These are phyloP conservation scores for Blumeria graminis DNA, from an alignment of 2,329 filamentous ascomycete species.

Conservation along the genomic window DNA sequence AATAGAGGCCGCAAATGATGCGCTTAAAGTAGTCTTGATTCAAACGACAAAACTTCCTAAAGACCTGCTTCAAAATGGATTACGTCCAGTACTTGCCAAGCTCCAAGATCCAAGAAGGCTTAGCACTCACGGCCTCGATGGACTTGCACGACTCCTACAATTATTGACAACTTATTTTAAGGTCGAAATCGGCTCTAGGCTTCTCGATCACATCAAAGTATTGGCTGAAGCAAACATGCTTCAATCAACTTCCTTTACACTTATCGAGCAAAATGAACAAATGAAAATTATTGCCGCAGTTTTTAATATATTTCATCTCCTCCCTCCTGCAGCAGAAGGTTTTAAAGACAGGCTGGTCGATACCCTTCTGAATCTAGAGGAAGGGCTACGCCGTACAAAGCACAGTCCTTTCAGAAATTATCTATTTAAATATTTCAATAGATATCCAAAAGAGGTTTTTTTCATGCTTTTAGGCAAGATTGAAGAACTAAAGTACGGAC, in stretches of 20 bases:
- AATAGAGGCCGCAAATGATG: constrained; percentile 79
- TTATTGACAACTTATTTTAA: constrained; percentile 97
- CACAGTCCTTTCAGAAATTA: constrained; percentile 80
- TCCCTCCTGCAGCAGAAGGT: constrained; percentile 67
- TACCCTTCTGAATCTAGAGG: constrained; percentile 71
- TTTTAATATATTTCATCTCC: constrained; percentile 89
- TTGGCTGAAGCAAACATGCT: constrained; percentile 61
- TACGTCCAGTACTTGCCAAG: constrained; percentile 88
- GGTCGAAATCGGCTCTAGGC: constrained; percentile 76
- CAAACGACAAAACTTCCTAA: constrained; percentile 85
- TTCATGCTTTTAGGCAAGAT: constrained; percentile 53
- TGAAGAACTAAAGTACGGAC: constrained; percentile 66
- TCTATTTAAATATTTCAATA: constrained; percentile 78
- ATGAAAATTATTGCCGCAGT: constrained; percentile 93
- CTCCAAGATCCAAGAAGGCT: constrained; percentile 82
- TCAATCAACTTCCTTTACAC: constrained; percentile 79
- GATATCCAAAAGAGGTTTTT: constrained; percentile 79
- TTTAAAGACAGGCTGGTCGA: constrained; percentile 84
- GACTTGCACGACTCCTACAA: constrained; percentile 68
- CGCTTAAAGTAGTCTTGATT: constrained; percentile 64
- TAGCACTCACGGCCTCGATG: constrained; percentile 72
- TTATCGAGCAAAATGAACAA: constrained; percentile 74
- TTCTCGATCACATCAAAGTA: constrained; percentile 83
- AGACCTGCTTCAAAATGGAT: constrained; percentile 77
- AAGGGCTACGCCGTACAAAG: constrained; percentile 61